Percentiles rank a stretch among this genome's conserved stretches.
These are phyloP conservation scores for Podila horticola DNA, from an alignment of 192 early-diverging fungal species.

Conservation along the genomic window DNA sequence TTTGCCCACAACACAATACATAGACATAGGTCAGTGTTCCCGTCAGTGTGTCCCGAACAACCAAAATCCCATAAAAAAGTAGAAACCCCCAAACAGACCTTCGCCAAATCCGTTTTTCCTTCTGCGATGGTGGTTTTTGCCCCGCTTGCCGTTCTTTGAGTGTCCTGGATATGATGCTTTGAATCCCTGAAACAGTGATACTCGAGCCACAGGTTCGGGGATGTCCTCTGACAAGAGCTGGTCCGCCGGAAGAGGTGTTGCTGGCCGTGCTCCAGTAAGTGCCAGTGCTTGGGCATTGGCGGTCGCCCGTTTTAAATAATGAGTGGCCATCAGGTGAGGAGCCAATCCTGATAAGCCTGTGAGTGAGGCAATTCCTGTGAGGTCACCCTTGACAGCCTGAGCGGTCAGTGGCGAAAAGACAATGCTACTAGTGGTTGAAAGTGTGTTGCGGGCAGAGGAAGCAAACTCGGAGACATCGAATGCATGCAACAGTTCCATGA, in stretches of 20 bases:
- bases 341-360: slow-evolving; percentile 56
- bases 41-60: background rate
- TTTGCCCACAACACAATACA: background rate
- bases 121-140: slow-evolving; percentile 34
- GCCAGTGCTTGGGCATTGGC: slow-evolving; percentile 29
- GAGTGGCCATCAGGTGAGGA: slow-evolving; percentile 58
- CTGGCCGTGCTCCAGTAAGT: slow-evolving; percentile 19
- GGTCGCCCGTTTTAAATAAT: slow-evolving; percentile 40
- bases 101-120: slow-evolving; percentile 46
- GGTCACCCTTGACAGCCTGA: slow-evolving; percentile 61
- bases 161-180: slow-evolving; percentile 62
- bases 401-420: slow-evolving; percentile 65
- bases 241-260: slow-evolving; percentile 26
- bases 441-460: slow-evolving; percentile 33
- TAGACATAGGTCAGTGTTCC: background rate
- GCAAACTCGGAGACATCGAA: slow-evolving; percentile 46
- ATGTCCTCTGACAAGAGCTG: slow-evolving; percentile 58
- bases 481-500: slow-evolving; percentile 41
- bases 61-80: background rate
- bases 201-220: slow-evolving; percentile 59
- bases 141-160: slow-evolving; percentile 38
- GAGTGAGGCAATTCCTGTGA: slow-evolving; percentile 55
- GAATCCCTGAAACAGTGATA: slow-evolving; percentile 68
- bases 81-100: slow-evolving; percentile 2
- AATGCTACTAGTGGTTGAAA: slow-evolving; percentile 51